Evolutionary conservation across 106 monocot species (phyloP).

Genomic region (Dactylorhiza incarnata): DNA sequence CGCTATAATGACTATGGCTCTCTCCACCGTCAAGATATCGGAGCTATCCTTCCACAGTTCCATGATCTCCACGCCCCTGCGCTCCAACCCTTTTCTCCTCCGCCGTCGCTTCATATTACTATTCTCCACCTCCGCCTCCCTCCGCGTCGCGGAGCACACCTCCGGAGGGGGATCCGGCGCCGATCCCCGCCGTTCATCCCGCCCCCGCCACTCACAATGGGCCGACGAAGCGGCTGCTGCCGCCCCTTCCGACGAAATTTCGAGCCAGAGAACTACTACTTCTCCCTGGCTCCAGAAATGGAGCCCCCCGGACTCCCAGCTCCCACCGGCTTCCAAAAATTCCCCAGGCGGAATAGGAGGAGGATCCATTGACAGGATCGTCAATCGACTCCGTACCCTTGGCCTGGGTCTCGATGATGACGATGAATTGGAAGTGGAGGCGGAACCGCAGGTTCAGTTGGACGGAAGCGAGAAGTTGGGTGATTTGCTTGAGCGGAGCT

Average conservation of each 20-base stretch:
- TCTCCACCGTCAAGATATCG: slow-evolving; percentile 6
- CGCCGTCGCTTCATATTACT: not conserved
- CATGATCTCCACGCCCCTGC: not conserved
- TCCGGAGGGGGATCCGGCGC: not conserved
- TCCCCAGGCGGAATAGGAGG: not conserved
- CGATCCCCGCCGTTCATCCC: not conserved
- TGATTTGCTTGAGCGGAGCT: slow-evolving; percentile 70
- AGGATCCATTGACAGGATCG: slow-evolving; percentile 73
- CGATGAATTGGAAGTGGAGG: slow-evolving; percentile 15
- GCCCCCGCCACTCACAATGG: not conserved
- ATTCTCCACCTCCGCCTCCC: slow-evolving; percentile 3
- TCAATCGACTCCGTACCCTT: slow-evolving; percentile 76
- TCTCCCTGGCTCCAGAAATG: slow-evolving; percentile 59
- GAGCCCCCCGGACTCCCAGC: slow-evolving; percentile 19
- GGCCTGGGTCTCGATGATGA: slow-evolving; percentile 47
- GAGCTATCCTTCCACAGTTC: slow-evolving; percentile 11
- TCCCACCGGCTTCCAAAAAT: slow-evolving; percentile 1
- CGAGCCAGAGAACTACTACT: slow-evolving; percentile 15
- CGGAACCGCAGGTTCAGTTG: not conserved
- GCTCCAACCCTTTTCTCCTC: not conserved
- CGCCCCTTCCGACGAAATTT: not conserved
- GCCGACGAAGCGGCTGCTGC: not conserved
- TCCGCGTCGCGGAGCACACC: not conserved
- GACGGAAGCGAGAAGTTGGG: slow-evolving; percentile 47
- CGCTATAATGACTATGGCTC: slow-evolving; percentile 1